Percentiles rank a stretch among this genome's conserved stretches.
Conservation (phyloP, 768 basidiomycete genomes). For the Russula sp. region DNA sequence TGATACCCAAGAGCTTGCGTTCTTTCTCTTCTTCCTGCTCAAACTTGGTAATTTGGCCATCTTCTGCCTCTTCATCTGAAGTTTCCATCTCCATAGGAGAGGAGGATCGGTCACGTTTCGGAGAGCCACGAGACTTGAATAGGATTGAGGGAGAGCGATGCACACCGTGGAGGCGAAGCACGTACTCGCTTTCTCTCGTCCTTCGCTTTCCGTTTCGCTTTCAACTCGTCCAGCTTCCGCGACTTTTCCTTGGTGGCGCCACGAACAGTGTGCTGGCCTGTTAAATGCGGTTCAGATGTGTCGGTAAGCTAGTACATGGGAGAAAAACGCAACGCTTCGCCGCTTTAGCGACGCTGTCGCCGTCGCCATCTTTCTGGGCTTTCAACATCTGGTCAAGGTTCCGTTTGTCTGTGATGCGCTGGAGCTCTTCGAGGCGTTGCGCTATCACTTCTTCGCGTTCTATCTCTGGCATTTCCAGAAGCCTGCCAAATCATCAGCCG, state of each 20-base stretch:
- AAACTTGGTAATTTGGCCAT: constrained; percentile 66
- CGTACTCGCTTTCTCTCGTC: constrained; percentile 80
- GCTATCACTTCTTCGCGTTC: constrained; percentile 85
- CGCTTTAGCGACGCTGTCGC: constrained; percentile 59
- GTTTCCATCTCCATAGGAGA: constrained; percentile 85
- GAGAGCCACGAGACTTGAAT: constrained; percentile 38
- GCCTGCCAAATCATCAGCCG: constrained; percentile 35
- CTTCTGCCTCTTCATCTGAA: constrained; percentile 69
- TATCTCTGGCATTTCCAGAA: constrained; percentile 76
- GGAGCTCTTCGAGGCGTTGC: constrained; percentile 71
- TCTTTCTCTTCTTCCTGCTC: constrained; percentile 70
- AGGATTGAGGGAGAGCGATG: constrained; percentile 15
- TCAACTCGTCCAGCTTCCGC: constrained; percentile 75
- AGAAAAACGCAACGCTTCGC: constrained; percentile 67
- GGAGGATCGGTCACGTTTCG: constrained; percentile 63
- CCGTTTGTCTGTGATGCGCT: constrained; percentile 61
- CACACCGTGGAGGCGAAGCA: constrained; percentile 1
- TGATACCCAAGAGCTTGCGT: constrained; percentile 41
- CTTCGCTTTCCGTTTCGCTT: constrained; percentile 80
- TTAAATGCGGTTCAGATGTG: neutral
- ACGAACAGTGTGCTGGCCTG: constrained; percentile 67
- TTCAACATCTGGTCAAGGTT: constrained; percentile 69
- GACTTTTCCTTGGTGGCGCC: constrained; percentile 78
- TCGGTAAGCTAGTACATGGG: neutral
- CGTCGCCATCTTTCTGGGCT: constrained; percentile 47